Percentiles rank a stretch among this genome's conserved stretches.
Conservation (phyloP, 495 filamentous ascomycete species). For the Penicillium cinerascens region DNA sequence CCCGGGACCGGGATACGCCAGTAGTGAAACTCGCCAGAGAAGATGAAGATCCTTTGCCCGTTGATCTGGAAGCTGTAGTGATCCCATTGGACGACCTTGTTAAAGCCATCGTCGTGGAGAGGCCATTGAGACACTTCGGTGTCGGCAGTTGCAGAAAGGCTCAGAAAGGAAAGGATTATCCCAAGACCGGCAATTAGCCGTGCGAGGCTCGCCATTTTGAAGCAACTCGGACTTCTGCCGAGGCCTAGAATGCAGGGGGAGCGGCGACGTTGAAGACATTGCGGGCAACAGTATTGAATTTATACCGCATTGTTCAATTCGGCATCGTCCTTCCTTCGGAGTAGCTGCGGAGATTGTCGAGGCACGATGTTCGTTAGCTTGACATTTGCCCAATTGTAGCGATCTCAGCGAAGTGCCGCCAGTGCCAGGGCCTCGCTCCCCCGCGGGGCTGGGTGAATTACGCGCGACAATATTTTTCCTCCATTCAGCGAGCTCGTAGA, state of each 20-base stretch:
- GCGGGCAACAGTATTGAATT: not conserved
- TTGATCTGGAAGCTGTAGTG: slow-evolving; percentile 58
- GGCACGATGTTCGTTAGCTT: not conserved
- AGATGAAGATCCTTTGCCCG: slow-evolving; percentile 54
- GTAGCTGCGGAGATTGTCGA: not conserved
- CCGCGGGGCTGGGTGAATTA: slow-evolving; percentile 1
- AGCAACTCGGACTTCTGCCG: slow-evolving; percentile 6
- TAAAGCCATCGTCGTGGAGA: slow-evolving; percentile 48
- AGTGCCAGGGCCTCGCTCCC: not conserved
- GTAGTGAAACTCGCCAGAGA: slow-evolving; percentile 61
- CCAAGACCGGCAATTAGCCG: slow-evolving; percentile 12
- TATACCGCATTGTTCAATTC: not conserved
- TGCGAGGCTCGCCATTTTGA: slow-evolving; percentile 10
- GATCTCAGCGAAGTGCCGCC: slow-evolving; percentile 7
- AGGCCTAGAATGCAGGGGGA: not conserved
- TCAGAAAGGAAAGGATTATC: slow-evolving; percentile 18
- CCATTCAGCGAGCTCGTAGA: slow-evolving; percentile 12
- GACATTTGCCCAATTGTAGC: not conserved
- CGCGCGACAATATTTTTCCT: slow-evolving; percentile 19
- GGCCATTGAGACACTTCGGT: slow-evolving; percentile 38
- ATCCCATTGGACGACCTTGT: slow-evolving; percentile 52
- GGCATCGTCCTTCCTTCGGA: not conserved
- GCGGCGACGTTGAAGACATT: not conserved
- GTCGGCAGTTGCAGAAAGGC: slow-evolving; percentile 16
- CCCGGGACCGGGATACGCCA: slow-evolving; percentile 57